Conservation (phyloP, 352 stramenopile species). For the Pseudoperonospora humuli region DNA sequence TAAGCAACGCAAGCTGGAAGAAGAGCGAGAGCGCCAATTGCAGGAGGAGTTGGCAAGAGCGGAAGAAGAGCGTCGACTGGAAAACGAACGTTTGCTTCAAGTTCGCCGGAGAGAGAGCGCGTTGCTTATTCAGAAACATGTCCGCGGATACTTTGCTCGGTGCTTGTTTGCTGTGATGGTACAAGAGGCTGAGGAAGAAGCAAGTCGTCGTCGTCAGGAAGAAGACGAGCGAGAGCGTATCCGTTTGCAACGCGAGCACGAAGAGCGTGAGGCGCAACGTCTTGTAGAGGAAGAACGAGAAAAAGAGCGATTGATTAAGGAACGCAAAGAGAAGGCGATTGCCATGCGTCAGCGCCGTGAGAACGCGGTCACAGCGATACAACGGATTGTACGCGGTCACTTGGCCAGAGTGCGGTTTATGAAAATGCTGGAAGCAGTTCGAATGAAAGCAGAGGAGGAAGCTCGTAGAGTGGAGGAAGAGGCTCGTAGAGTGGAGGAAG, state of each 20-base stretch:
- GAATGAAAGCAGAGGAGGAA: neutral
- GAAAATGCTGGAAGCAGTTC: constrained; percentile 18
- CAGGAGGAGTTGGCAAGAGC: constrained; percentile 24
- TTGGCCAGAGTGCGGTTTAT: constrained; percentile 17
- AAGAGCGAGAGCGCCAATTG: constrained; percentile 30
- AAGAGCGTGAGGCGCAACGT: constrained; percentile 27
- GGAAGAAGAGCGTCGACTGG: constrained; percentile 29
- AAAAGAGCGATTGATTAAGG: constrained; percentile 23
- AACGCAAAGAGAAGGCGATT: constrained; percentile 26
- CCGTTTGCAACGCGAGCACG: constrained; percentile 23
- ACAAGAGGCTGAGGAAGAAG: constrained; percentile 30
- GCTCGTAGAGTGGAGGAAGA: constrained; percentile 2
- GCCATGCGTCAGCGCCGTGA: constrained; percentile 26
- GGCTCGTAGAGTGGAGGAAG: constrained; percentile 2
- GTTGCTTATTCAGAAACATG: constrained; percentile 34
- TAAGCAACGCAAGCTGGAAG: constrained; percentile 24
- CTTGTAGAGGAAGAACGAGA: constrained; percentile 27
- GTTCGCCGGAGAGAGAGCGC: constrained; percentile 26
- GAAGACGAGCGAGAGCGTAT: constrained; percentile 36
- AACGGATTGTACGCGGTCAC: constrained; percentile 28
- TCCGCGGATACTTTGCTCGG: constrained; percentile 41
- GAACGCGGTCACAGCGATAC: constrained; percentile 21
- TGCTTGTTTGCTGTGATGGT: constrained; percentile 31
- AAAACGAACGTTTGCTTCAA: constrained; percentile 18
- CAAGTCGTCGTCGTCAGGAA: constrained; percentile 31